phyloP scores from a whole-genome alignment of 148 eudicot species.

The Bassia scoparia region DNA sequence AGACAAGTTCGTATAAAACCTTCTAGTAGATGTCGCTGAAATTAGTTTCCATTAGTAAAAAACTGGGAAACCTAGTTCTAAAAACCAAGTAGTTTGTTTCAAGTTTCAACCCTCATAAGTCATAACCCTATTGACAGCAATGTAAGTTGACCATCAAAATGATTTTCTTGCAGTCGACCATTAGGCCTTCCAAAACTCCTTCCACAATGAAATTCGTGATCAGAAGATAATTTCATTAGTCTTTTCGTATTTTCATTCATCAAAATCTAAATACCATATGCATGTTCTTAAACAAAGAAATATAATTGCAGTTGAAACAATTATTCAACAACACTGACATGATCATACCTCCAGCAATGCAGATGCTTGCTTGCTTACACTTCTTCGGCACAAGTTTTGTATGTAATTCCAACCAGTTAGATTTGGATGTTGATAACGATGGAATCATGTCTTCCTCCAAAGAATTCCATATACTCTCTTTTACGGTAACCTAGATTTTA shows the following conservation, averaged over 20 bases:
- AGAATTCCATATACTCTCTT: conserved; percentile 73
- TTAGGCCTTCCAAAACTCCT: background rate
- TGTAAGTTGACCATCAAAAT: background rate
- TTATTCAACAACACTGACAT: conserved; percentile 8
- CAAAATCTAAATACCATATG: background rate
- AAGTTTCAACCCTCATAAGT: background rate
- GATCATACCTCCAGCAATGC: conserved; percentile 94
- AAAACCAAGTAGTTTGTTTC: background rate
- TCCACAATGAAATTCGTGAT: background rate
- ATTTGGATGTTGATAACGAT: conserved; percentile 47
- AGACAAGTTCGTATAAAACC: too few species aligned
- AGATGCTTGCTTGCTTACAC: conserved; percentile 59
- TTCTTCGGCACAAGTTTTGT: conserved; percentile 57
- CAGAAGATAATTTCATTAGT: background rate
- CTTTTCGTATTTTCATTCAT: background rate
- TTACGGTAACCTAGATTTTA: conserved; percentile 50
- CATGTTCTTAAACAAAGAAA: background rate
- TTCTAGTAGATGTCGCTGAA: too few species aligned
- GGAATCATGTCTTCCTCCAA: conserved; percentile 89
- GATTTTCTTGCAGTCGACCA: too few species aligned
- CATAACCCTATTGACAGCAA: background rate
- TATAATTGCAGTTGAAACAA: conserved; percentile 1
- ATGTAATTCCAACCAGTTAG: conserved; percentile 88
- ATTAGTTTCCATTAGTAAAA: too few species aligned
- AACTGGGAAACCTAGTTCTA: too few species aligned